Conservation (phyloP, 2,329 filamentous ascomycete species). For the Atkinsonella texensis region DNA sequence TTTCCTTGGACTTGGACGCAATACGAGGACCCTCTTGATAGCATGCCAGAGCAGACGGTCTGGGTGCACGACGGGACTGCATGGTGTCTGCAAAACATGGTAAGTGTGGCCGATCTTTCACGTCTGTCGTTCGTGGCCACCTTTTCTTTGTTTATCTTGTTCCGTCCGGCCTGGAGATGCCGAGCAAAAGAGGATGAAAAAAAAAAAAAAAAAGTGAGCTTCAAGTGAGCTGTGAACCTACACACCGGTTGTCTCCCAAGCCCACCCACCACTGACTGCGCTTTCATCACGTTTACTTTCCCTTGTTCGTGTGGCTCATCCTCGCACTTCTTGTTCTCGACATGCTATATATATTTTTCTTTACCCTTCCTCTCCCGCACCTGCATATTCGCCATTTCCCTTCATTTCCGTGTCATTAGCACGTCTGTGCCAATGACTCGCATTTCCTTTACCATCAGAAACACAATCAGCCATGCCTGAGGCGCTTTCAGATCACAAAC, state of each 20-base stretch:
- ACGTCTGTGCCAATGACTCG: conserved; percentile 1
- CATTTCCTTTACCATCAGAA: background rate
- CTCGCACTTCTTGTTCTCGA: background rate
- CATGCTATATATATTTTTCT: conserved; percentile 1
- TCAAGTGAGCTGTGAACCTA: conserved; percentile 5
- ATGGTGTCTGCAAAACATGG: conserved; percentile 27
- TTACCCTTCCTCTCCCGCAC: conserved; percentile 1
- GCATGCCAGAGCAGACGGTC: conserved; percentile 26
- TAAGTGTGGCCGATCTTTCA: conserved; percentile 18
- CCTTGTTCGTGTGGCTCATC: background rate
- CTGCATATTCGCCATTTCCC: background rate
- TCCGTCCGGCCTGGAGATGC: background rate
- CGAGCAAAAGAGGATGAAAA: background rate
- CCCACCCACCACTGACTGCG: too few species aligned
- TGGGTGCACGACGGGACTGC: conserved; percentile 27
- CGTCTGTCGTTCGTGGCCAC: background rate
- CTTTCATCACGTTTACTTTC: background rate
- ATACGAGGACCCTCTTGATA: conserved; percentile 27
- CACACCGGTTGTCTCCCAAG: background rate
- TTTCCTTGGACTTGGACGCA: conserved; percentile 39
- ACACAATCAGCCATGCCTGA: conserved; percentile 15
- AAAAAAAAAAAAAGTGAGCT: conserved; percentile 4
- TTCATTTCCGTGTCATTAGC: background rate
- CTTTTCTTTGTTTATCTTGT: too few species aligned
- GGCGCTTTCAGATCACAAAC: conserved; percentile 15